Percentiles rank a stretch among this genome's conserved stretches.
Conservation (phyloP, 2,329 filamentous ascomycete species). For the Penicillium hesseltinei region DNA sequence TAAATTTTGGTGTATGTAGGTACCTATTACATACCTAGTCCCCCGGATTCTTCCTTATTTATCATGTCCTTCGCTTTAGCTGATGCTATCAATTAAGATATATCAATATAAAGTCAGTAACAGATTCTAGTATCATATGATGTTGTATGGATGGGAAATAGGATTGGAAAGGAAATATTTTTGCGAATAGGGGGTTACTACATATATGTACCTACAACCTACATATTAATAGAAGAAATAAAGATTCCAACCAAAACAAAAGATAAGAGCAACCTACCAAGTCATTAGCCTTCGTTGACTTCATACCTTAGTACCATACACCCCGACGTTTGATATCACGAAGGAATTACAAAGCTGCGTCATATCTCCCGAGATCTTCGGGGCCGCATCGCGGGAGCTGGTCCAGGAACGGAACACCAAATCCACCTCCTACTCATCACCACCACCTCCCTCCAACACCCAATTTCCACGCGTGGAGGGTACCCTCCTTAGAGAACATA, state of each 20-base stretch:
- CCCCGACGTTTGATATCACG: background rate
- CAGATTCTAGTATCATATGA: background rate
- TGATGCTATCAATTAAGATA: background rate
- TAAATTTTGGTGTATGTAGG: too few species aligned
- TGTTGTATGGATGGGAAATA: too few species aligned
- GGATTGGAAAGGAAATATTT: background rate
- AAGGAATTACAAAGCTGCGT: slow-evolving; percentile 2
- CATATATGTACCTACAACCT: background rate
- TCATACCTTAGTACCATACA: background rate
- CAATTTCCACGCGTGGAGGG: background rate
- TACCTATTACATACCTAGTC: background rate
- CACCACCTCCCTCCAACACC: background rate
- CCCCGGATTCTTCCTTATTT: background rate
- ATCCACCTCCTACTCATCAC: background rate
- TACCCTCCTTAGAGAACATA: background rate
- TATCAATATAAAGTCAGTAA: background rate
- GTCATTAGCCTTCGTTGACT: background rate
- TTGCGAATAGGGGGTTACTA: background rate
- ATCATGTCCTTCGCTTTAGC: background rate
- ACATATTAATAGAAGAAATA: background rate
- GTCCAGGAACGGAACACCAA: slow-evolving; percentile 11
- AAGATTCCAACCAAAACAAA: background rate
- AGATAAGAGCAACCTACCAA: too few species aligned
- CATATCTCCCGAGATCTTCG: background rate
- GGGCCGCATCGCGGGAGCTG: slow-evolving; percentile 1